A percentile compares a stretch with the other conserved stretches of the same genome.
Evolutionary conservation across 148 eudicot genomes (phyloP).

Genomic region (Rhododendron henanense): DNA sequence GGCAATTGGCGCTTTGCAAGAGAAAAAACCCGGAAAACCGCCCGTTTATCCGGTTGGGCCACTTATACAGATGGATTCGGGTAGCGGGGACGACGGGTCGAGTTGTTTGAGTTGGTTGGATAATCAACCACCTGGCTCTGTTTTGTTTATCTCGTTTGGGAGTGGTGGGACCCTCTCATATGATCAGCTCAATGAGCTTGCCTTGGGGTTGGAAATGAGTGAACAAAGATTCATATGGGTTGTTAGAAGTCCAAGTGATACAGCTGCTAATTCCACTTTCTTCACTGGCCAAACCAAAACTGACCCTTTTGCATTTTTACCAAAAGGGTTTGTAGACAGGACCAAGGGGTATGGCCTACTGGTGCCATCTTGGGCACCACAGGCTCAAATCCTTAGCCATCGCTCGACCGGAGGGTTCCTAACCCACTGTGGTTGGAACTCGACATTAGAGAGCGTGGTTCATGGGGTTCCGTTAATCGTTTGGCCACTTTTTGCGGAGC

Average conservation of each 20-base stretch:
- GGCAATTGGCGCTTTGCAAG: constrained; percentile 22
- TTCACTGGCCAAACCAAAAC: not conserved
- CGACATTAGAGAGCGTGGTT: constrained; percentile 9
- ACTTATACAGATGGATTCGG: constrained; percentile 23
- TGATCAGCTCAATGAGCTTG: constrained; percentile 39
- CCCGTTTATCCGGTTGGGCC: constrained; percentile 58
- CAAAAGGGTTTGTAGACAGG: constrained; percentile 32
- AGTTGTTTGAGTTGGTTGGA: constrained; percentile 50
- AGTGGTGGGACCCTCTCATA: constrained; percentile 42
- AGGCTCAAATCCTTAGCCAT: constrained; percentile 29
- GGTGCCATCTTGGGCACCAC: constrained; percentile 45
- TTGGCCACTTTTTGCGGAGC: constrained; percentile 46
- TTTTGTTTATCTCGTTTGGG: constrained; percentile 39
- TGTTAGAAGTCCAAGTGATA: constrained; percentile 35
- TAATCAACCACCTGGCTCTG: constrained; percentile 47
- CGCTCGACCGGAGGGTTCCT: constrained; percentile 35
- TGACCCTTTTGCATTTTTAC: constrained; percentile 28
- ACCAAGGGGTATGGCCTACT: constrained; percentile 26
- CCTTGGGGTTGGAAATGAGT: constrained; percentile 48
- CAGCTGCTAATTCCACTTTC: not conserved
- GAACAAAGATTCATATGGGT: constrained; percentile 46
- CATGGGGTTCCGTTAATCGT: constrained; percentile 41
- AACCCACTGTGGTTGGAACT: constrained; percentile 42
- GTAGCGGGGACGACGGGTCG: constrained; percentile 8
- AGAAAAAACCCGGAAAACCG: constrained; percentile 26